Evolutionary conservation across 1,139 yeast genomes (phyloP).

Genomic region (Wickerhamiella pararugosa): DNA sequence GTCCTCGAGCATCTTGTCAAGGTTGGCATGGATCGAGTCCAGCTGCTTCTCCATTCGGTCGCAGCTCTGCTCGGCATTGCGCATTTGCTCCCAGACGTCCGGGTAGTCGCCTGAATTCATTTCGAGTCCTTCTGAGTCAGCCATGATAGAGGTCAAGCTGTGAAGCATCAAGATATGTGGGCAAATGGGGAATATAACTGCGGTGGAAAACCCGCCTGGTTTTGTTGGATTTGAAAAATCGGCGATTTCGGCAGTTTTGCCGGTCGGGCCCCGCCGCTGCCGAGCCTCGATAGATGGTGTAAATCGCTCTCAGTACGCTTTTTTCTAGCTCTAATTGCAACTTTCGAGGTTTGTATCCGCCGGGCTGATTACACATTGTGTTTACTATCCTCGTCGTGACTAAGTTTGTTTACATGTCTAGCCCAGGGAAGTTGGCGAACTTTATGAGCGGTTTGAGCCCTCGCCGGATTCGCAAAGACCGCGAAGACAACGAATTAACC

Average conservation of each 20-base stretch:
- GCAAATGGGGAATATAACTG: too few species aligned
- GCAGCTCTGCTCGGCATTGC: constrained; percentile 14
- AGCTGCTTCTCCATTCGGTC: constrained; percentile 12
- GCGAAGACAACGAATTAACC: background rate
- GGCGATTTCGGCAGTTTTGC: too few species aligned
- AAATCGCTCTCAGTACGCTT: background rate
- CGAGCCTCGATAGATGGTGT: too few species aligned
- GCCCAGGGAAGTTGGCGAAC: constrained; percentile 2
- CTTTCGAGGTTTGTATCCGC: background rate
- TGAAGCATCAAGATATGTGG: too few species aligned
- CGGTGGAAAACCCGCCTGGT: too few species aligned
- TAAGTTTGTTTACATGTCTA: background rate
- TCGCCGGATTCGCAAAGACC: background rate
- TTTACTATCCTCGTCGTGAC: background rate
- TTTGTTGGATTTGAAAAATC: too few species aligned
- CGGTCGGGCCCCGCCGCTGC: too few species aligned
- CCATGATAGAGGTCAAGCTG: too few species aligned
- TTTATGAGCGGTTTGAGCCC: constrained; percentile 2
- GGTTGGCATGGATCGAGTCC: constrained; percentile 11
- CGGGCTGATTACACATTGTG: background rate
- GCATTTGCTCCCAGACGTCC: constrained; percentile 14
- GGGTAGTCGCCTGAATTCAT: constrained; percentile 10
- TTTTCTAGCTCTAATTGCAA: background rate
- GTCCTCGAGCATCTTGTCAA: constrained; percentile 12
- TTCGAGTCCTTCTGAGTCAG: too few species aligned